phyloP scores from a whole-genome alignment of 441 rosid genomes.

The Rhodomyrtus psidioides region DNA sequence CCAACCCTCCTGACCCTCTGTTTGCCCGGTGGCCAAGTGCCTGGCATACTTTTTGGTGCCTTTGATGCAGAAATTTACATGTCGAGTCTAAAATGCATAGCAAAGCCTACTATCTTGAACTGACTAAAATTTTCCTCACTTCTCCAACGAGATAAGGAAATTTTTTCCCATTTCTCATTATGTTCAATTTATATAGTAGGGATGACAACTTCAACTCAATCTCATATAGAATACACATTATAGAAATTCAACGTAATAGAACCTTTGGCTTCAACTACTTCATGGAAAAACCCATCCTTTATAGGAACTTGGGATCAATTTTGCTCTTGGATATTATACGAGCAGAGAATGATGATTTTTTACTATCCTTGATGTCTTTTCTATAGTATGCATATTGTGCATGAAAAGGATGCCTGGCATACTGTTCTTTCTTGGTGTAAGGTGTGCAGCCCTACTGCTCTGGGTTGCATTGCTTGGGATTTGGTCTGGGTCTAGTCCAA shows the following conservation, averaged over 20 bases:
- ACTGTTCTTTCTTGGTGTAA: not conserved
- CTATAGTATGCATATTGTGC: not conserved
- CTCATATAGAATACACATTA: not conserved
- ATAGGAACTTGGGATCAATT: not conserved
- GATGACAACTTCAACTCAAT: not conserved
- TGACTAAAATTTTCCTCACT: not conserved
- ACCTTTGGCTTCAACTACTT: not conserved
- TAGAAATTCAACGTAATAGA: not conserved
- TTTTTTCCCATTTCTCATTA: not conserved
- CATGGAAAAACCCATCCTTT: not conserved
- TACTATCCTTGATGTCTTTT: not conserved
- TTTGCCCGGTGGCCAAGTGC: not conserved
- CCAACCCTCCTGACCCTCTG: not conserved
- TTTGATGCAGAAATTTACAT: not conserved
- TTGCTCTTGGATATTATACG: not conserved
- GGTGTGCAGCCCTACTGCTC: not conserved
- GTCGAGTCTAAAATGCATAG: not conserved
- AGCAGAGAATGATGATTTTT: not conserved
- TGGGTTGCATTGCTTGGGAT: not conserved
- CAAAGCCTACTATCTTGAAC: not conserved
- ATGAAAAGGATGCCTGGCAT: not conserved
- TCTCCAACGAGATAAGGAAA: not conserved
- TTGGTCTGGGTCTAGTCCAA: not conserved
- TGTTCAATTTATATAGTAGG: not conserved
- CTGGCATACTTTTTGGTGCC: not conserved